Evolutionary conservation across 1,284 basidiomycete genomes (phyloP).

Genomic region (Malassezia japonica): DNA sequence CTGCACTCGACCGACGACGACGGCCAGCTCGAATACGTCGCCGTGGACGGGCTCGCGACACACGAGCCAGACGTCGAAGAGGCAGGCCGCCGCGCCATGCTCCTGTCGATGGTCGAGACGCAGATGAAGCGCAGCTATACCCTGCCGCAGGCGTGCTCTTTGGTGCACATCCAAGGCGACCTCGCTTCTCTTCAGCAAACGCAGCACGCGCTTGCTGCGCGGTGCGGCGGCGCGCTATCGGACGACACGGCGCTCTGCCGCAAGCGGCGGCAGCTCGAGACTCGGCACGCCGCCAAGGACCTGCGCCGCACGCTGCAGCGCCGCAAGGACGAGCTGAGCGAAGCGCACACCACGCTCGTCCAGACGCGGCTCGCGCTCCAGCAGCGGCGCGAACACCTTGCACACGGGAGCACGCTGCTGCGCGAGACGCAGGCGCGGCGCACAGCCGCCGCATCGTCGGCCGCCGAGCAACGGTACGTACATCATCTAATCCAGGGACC

Average conservation of each 20-base stretch:
- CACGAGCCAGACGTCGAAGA: neutral
- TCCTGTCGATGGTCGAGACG: slow-evolving; percentile 19
- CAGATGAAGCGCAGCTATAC: slow-evolving; percentile 29
- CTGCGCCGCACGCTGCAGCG: neutral
- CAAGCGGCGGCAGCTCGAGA: slow-evolving; percentile 6
- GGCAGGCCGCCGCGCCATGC: neutral
- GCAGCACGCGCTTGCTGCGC: neutral
- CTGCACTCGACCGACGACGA: neutral
- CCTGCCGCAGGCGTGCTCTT: slow-evolving; percentile 5
- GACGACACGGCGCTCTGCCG: neutral
- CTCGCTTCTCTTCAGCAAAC: neutral
- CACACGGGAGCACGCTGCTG: neutral
- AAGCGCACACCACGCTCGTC: neutral
- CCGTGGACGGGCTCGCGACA: neutral
- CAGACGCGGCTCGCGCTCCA: neutral
- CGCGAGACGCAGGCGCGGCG: neutral
- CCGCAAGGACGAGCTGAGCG: neutral
- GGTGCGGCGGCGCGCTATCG: neutral
- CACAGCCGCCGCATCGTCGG: neutral
- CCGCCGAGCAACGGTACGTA: neutral
- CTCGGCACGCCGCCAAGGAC: slow-evolving; percentile 6
- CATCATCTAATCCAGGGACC: neutral
- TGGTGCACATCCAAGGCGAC: slow-evolving; percentile 16
- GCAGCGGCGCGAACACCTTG: neutral
- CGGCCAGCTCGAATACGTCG: neutral